Conservation (phyloP, 176 grass and related monocot genomes). For the Oryza brachyantha region DNA sequence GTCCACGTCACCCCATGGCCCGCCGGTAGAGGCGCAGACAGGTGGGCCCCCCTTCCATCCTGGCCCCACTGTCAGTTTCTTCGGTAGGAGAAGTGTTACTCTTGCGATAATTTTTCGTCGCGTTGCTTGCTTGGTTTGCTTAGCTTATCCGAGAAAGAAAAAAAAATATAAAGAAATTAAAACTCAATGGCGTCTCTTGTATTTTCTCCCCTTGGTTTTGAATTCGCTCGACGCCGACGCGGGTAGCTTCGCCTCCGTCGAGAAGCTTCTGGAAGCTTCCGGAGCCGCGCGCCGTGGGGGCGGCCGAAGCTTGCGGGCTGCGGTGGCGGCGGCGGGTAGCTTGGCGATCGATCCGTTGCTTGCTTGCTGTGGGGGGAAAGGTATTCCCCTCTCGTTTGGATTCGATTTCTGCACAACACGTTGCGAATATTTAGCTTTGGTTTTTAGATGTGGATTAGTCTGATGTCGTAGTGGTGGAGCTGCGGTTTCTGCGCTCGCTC, state of each 20-base stretch:
- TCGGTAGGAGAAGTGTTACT: too few species aligned
- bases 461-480: neutral
- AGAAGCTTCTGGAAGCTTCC: constrained; percentile 9
- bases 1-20: neutral
- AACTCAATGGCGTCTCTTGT: neutral
- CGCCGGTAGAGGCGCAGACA: neutral
- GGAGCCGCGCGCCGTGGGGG: neutral
- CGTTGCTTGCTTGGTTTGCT: too few species aligned
- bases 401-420: neutral
- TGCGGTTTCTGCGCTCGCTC: neutral
- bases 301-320: neutral
- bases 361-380: constrained; percentile 6
- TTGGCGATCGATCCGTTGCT: neutral
- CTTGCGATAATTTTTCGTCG: neutral
- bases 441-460: neutral
- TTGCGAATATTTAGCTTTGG: neutral
- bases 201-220: neutral
- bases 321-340: neutral
- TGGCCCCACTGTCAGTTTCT: neutral
- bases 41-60: rapidly evolving
- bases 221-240: constrained; percentile 23
- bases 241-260: neutral
- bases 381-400: neutral
- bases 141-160: neutral
- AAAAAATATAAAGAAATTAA: too few species aligned